phyloP scores from a whole-genome alignment of 108 stramenopile genomes.

The Conticribra guillardii region DNA sequence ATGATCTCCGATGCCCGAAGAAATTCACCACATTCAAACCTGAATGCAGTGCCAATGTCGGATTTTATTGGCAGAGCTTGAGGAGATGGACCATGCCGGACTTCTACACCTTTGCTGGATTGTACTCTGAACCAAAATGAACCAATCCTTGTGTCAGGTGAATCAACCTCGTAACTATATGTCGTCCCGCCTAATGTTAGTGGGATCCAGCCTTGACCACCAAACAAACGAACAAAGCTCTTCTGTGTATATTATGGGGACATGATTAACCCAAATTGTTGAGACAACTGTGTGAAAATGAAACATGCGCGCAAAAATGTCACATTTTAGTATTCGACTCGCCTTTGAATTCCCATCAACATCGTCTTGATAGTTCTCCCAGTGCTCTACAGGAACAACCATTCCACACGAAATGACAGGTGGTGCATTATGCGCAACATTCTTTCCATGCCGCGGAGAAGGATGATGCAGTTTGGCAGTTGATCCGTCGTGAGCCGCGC shows the following conservation, averaged over 20 bases:
- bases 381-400: constrained; percentile 71
- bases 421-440: background rate
- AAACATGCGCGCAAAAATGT: too few relatives aligned
- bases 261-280: constrained; percentile 6
- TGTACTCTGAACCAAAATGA: constrained; percentile 89
- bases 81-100: constrained; percentile 75
- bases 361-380: constrained; percentile 12
- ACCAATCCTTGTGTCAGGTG: constrained; percentile 75
- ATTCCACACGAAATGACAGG: constrained; percentile 71
- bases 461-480: constrained; percentile 11
- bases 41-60: constrained; percentile 65
- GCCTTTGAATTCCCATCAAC: background rate
- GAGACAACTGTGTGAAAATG: background rate
- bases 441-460: constrained; percentile 9
- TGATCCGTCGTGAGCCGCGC: constrained; percentile 5
- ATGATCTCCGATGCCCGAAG: constrained; percentile 83
- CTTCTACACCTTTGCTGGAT: constrained; percentile 65
- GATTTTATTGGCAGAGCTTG: constrained; percentile 74
- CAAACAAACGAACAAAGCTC: constrained; percentile 68
- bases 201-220: constrained; percentile 88
- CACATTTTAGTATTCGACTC: too few relatives aligned
- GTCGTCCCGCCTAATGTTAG: constrained; percentile 26
- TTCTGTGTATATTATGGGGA: constrained; percentile 3
- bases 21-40: constrained; percentile 91
- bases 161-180: constrained; percentile 35